Evolutionary conservation across 2,329 filamentous ascomycete species (phyloP).

Genomic region (Colletotrichum tanaceti): DNA sequence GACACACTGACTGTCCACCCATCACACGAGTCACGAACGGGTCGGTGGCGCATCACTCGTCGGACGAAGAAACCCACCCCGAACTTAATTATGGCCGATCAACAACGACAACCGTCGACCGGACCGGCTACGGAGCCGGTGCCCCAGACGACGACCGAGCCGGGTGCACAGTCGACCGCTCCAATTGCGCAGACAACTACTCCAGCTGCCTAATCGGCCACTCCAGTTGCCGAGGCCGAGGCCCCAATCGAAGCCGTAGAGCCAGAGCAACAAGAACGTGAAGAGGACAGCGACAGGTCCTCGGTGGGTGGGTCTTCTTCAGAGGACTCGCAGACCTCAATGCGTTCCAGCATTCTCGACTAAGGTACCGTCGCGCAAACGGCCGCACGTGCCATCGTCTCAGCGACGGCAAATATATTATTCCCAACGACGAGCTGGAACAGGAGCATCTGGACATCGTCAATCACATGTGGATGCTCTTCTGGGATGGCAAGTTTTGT

Average conservation of each 20-base stretch:
- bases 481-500: constrained; percentile 57
- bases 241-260: no score
- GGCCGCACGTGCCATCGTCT: constrained; percentile 38
- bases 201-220: no score
- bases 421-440: constrained; percentile 56
- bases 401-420: constrained; percentile 46
- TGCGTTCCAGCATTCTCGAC: constrained; percentile 27
- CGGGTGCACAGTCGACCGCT: background rate
- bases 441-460: constrained; percentile 66
- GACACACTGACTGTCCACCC: no score
- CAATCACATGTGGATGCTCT: constrained; percentile 63
- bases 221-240: no score
- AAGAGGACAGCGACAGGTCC: background rate
- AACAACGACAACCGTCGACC: background rate
- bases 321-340: background rate
- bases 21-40: background rate
- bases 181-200: background rate
- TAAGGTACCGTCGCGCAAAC: constrained; percentile 39
- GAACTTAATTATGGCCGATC: background rate
- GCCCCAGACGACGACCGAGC: background rate
- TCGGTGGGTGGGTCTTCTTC: background rate
- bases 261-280: background rate
- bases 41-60: background rate
- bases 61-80: background rate
- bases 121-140: background rate